Conservation (phyloP, 306 rosid species). For the Cicer arietinum region DNA sequence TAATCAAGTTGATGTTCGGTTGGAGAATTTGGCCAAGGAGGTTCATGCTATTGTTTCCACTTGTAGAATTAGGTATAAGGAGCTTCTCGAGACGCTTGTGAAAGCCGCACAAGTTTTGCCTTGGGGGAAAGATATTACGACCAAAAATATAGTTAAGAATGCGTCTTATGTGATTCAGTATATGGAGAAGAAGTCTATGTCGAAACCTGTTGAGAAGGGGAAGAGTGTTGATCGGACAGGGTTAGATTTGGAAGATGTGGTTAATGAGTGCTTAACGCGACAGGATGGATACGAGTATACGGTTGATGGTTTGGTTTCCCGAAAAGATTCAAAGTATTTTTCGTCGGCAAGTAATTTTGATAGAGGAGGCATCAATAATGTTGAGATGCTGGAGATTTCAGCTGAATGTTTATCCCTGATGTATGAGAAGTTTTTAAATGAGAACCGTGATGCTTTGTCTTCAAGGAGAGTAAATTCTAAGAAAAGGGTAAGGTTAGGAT, state of each 20-base stretch:
- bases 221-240: constrained; percentile 38
- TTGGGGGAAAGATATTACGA: constrained; percentile 81
- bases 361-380: constrained; percentile 7
- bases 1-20: constrained; percentile 57
- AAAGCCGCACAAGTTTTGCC: constrained; percentile 78
- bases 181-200: constrained; percentile 77
- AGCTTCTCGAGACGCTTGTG: constrained; percentile 71
- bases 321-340: constrained; percentile 52
- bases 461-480: constrained; percentile 42
- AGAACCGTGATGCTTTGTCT: constrained; percentile 33
- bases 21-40: constrained; percentile 66
- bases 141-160: constrained; percentile 66
- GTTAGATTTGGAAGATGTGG: constrained; percentile 61
- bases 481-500: constrained; percentile 34
- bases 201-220: constrained; percentile 46
- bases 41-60: constrained; percentile 63
- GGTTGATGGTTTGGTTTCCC: constrained; percentile 32
- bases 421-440: constrained; percentile 51
- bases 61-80: constrained; percentile 63
- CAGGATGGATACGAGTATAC: constrained; percentile 41
- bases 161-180: constrained; percentile 71
- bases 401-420: constrained; percentile 69
- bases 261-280: constrained; percentile 57
- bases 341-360: constrained; percentile 20
- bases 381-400: constrained; percentile 56